Evolutionary conservation across 1,284 basidiomycete genomes (phyloP).

Genomic region (Leccinum laetum): DNA sequence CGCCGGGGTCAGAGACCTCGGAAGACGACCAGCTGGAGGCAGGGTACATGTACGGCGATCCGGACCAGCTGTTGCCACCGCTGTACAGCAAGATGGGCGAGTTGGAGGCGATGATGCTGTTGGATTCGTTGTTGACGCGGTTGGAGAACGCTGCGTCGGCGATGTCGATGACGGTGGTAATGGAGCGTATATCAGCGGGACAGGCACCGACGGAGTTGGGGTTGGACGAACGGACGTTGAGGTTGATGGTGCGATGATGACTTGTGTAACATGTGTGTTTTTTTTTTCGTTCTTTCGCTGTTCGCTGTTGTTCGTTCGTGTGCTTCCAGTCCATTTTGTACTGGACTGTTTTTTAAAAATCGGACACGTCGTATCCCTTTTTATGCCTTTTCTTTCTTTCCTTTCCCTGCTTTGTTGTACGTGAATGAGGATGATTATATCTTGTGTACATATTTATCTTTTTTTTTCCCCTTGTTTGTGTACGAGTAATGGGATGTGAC

Average conservation of each 20-base stretch:
- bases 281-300: background rate
- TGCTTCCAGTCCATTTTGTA: background rate
- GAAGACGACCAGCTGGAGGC: too few species aligned
- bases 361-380: background rate
- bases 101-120: slow-evolving; percentile 69
- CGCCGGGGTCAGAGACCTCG: slow-evolving; percentile 24
- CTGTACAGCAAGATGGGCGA: slow-evolving; percentile 78
- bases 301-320: background rate
- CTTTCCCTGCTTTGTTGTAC: background rate
- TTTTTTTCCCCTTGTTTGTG: background rate
- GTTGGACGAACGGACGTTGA: slow-evolving; percentile 51
- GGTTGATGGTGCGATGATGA: slow-evolving; percentile 19
- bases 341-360: background rate
- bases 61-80: too few species aligned
- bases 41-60: too few species aligned
- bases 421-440: background rate
- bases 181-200: slow-evolving; percentile 18
- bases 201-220: slow-evolving; percentile 30
- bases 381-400: background rate
- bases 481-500: background rate
- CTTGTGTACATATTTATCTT: background rate
- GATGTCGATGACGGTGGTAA: slow-evolving; percentile 38
- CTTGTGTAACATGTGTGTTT: background rate
- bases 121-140: slow-evolving; percentile 76
- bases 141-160: slow-evolving; percentile 81